Base-by-base conservation (phyloP, 345 rosid genomes). In the Populus euphratica region DNA sequence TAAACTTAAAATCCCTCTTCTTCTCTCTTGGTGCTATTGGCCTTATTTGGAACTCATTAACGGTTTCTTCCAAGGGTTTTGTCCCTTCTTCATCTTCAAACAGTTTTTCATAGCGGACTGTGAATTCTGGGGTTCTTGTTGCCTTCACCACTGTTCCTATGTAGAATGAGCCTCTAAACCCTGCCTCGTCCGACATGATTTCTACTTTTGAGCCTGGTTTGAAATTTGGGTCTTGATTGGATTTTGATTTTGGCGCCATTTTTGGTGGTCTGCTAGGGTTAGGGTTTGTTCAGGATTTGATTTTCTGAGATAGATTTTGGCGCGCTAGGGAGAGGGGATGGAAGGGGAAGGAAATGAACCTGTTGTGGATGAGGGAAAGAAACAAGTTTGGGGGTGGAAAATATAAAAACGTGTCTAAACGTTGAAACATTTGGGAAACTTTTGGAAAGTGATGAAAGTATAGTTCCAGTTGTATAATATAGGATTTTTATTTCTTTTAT, bases 81-180 rank as follows among this genome's bases (percentile, higher is more conserved):
- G 68, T 86, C 13, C 91, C 91, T 0, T 68, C 74, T 12, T 90
- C 84, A 73, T 91, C 92, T n/a, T 69, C 69, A 82, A 86, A 90
- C 59, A 93, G 78, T 33, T 73, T 78, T 61, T 77, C 78, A 85
- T 91, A 94, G 77, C 88, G 79, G 61, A 90, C 84, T 31, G 83
- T 12, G 86, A 76, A 84, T 31, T 87, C 84, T 43, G 3, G 49
- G 71, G 29, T 76, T 79, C 61, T 76, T 86, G 7, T 78, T n/a
- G n/a, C 86, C 23, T 39, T 79, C 81, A n/a, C 73, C 38, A 94
- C 81, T 13, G 79, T 79, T 35, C 90, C 97, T 6, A 75, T 33
- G 81, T 70, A 94, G 95, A 91, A 90, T 0, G 97, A 89, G 56
- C 97, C 98, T 7, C 88, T 90, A 69, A 93, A 93, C 0, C 92